A percentile compares a stretch with the other conserved stretches of the same genome.
Conservation (phyloP, 108 stramenopile genomes). For the Seminavis robusta region DNA sequence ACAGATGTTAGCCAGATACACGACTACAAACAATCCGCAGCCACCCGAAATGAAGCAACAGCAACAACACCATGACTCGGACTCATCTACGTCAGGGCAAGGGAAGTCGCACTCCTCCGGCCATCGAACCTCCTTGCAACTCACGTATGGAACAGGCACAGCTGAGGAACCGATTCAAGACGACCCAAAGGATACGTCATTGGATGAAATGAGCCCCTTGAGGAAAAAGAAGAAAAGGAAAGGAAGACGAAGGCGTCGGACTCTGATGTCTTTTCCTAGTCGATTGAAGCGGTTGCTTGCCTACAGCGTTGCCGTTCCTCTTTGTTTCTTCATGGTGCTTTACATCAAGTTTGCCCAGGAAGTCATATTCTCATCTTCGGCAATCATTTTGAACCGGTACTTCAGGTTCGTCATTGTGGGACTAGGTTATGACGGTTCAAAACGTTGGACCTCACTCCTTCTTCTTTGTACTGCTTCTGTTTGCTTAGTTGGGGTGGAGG, state of each 20-base stretch:
- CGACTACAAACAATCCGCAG: no score
- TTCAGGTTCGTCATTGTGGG: no score
- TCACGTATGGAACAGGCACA: neutral
- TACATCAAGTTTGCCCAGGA: constrained; percentile 58
- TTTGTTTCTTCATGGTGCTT: constrained; percentile 57
- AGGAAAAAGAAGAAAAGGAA: no score
- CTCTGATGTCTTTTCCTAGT: constrained; percentile 37
- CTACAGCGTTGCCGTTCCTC: constrained; percentile 52
- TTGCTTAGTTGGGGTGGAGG: constrained; percentile 56
- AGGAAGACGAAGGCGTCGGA: no score
- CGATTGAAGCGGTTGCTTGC: constrained; percentile 22
- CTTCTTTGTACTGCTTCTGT: no score
- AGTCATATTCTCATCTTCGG: constrained; percentile 66
- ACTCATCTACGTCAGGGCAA: constrained; percentile 17
- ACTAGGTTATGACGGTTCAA: no score
- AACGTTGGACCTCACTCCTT: no score
- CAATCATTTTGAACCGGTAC: constrained; percentile 61
- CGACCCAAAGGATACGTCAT: neutral
- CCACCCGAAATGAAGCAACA: no score
- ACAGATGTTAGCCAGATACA: no score
- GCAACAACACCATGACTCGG: constrained; percentile 29
- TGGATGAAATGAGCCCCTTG: neutral
- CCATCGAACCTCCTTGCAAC: no score
- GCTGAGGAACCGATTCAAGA: neutral
- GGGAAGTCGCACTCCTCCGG: no score